phyloP scores from a whole-genome alignment of 805 yeast genomes.

The Ogataea degrootiae region DNA sequence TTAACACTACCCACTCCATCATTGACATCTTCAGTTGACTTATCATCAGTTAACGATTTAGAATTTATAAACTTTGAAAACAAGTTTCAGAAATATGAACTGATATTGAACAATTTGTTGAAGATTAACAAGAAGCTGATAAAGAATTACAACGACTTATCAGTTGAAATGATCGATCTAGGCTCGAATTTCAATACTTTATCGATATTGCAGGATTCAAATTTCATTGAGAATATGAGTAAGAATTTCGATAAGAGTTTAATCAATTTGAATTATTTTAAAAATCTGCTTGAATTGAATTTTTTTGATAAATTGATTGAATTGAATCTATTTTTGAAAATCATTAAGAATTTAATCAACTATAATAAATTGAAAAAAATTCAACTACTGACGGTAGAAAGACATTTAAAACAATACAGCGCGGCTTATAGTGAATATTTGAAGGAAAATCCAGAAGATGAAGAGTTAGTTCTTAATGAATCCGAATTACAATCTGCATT shows the following conservation, averaged over 20 bases:
- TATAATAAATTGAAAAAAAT: constrained; percentile 31
- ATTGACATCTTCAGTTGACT: constrained; percentile 14
- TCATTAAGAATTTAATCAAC: constrained; percentile 28
- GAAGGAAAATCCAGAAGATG: constrained; percentile 23
- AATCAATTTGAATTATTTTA: constrained; percentile 42
- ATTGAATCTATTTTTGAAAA: constrained; percentile 28
- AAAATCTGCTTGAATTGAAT: constrained; percentile 24
- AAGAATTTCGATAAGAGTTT: constrained; percentile 75
- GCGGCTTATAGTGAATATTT: constrained; percentile 23
- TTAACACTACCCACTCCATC: constrained; percentile 57
- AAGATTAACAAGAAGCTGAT: constrained; percentile 42
- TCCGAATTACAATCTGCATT: constrained; percentile 29
- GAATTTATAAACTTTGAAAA: constrained; percentile 25
- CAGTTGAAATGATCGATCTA: constrained; percentile 47
- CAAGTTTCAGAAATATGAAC: constrained; percentile 30
- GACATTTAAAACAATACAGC: constrained; percentile 21
- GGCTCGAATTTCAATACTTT: constrained; percentile 48
- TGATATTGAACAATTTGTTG: constrained; percentile 27
- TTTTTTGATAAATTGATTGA: constrained; percentile 32
- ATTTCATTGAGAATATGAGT: constrained; percentile 69
- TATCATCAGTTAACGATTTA: too few species aligned
- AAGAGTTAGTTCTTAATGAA: constrained; percentile 28
- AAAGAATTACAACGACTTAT: constrained; percentile 40
- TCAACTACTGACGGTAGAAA: constrained; percentile 27
- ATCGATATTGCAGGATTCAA: constrained; percentile 43